These are phyloP conservation scores for Debaryomyces prosopidis DNA, from an alignment of 805 yeast species.

Conservation along the genomic window DNA sequence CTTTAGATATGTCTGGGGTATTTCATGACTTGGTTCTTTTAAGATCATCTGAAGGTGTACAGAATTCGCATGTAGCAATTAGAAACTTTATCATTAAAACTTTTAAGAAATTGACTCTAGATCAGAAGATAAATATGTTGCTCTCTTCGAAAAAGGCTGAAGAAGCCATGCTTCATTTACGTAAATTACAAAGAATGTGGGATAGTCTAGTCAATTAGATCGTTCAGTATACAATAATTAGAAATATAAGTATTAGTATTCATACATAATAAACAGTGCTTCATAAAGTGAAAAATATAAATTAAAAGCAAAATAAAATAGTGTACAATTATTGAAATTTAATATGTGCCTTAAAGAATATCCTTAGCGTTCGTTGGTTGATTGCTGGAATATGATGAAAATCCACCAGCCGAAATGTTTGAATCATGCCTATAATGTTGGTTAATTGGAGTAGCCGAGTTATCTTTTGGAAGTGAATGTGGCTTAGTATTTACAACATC, in stretches of 20 bases:
- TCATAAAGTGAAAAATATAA: background rate
- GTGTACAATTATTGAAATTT: background rate
- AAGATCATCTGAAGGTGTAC: background rate
- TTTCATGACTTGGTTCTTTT: conserved; percentile 3
- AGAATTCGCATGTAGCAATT: conserved; percentile 3
- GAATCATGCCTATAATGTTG: conserved; percentile 28
- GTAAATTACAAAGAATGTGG: conserved; percentile 15
- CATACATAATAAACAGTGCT: background rate
- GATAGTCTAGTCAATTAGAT: conserved; percentile 6
- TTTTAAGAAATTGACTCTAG: conserved; percentile 12
- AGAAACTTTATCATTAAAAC: conserved; percentile 2
- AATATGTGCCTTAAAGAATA: conserved; percentile 16
- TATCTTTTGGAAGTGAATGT: conserved; percentile 5
- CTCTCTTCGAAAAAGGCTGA: conserved; percentile 3
- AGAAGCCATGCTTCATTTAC: conserved; percentile 9
- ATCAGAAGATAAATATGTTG: conserved; percentile 16
- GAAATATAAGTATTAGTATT: background rate
- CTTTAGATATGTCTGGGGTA: conserved; percentile 15
- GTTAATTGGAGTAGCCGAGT: conserved; percentile 9
- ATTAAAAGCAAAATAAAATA: conserved; percentile 1
- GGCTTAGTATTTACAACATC: conserved; percentile 3
- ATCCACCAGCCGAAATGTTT: conserved; percentile 17
- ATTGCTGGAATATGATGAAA: conserved; percentile 12
- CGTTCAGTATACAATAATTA: background rate
- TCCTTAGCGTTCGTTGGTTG: conserved; percentile 28